A percentile compares a stretch with the other conserved stretches of the same genome.
Conservation (phyloP, 192 early-diverging fungal genomes). For the Backusella tarrabulga region DNA sequence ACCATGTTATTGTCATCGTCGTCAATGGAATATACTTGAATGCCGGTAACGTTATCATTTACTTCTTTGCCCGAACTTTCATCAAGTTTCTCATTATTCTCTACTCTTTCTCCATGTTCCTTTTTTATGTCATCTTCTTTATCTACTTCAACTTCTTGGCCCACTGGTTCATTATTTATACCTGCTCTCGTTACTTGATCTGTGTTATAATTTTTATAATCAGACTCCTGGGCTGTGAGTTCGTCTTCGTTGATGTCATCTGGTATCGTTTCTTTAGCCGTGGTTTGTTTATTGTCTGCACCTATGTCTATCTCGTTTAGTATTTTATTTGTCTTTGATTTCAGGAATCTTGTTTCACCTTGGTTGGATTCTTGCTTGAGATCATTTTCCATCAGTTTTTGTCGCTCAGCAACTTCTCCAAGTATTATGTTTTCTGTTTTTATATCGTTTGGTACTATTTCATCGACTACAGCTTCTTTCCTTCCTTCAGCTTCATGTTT, state of each 20-base stretch:
- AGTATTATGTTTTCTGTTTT: not conserved
- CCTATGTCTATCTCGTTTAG: not conserved
- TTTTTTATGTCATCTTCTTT: not conserved
- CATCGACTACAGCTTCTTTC: not conserved
- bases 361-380: not conserved
- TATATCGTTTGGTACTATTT: not conserved
- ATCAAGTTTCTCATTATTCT: not conserved
- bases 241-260: not conserved
- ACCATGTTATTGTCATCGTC: not conserved
- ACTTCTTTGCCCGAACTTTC: not conserved
- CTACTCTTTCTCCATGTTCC: not conserved
- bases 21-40: not conserved
- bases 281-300: not conserved
- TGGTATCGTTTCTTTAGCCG: not conserved
- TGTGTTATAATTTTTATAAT: not conserved
- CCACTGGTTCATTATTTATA: not conserved
- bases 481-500: not conserved
- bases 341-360: not conserved
- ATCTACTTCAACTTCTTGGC: not conserved
- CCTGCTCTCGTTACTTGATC: not conserved
- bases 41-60: not conserved
- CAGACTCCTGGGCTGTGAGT: not conserved
- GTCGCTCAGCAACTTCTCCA: not conserved
- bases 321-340: not conserved
- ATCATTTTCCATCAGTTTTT: not conserved